phyloP scores from a whole-genome alignment of 495 filamentous ascomycete genomes.

The Cudoniella acicularis region DNA sequence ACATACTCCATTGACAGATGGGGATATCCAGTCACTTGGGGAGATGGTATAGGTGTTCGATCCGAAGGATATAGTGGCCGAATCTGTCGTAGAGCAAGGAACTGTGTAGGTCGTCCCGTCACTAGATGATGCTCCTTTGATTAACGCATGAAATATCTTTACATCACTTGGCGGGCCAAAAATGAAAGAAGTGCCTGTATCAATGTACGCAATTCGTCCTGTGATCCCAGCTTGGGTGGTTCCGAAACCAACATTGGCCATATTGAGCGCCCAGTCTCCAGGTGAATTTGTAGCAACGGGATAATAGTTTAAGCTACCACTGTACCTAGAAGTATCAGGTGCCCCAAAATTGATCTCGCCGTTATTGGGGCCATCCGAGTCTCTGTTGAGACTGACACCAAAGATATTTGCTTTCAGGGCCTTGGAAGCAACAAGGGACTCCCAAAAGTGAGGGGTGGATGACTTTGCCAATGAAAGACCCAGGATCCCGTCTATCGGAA shows the following conservation, averaged over 20 bases:
- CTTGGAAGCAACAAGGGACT: conserved; percentile 52
- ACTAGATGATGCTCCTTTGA: conserved; percentile 50
- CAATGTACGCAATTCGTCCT: conserved; percentile 61
- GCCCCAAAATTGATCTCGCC: conserved; percentile 76
- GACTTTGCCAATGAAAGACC: conserved; percentile 59
- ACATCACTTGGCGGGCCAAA: conserved; percentile 66
- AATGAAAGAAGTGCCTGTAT: conserved; percentile 77
- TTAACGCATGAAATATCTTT: conserved; percentile 55
- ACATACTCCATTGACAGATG: conserved; percentile 44
- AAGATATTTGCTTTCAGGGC: conserved; percentile 61
- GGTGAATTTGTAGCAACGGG: conserved; percentile 28
- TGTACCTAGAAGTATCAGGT: conserved; percentile 60
- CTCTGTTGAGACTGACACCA: conserved; percentile 62
- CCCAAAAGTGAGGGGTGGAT: conserved; percentile 57
- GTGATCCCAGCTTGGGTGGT: conserved; percentile 47
- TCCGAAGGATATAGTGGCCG: conserved; percentile 51
- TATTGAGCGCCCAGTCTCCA: conserved; percentile 62
- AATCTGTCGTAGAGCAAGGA: conserved; percentile 62
- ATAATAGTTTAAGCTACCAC: conserved; percentile 60
- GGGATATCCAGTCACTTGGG: conserved; percentile 65
- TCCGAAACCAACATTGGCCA: conserved; percentile 59
- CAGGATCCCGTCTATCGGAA: conserved; percentile 84
- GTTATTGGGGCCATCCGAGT: conserved; percentile 58
- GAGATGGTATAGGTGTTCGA: conserved; percentile 60
- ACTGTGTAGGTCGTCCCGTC: conserved; percentile 55